Evolutionary conservation across 805 yeast species (phyloP).

Genomic region (Suhomyces emberorum): DNA sequence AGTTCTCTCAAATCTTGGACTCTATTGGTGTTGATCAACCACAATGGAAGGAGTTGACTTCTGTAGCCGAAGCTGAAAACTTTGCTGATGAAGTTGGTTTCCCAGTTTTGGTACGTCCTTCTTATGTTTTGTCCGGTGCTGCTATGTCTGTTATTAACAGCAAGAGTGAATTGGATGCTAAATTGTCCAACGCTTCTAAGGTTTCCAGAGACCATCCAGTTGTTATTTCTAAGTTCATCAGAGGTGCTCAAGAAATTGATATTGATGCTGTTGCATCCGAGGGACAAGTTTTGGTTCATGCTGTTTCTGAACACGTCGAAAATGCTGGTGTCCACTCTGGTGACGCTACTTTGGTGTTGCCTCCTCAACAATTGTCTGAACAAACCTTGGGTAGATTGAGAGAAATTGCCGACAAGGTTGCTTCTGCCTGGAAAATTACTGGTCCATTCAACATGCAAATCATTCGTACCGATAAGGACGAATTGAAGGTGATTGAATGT

Average conservation of each 20-base stretch:
- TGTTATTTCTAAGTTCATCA: slow-evolving; percentile 92
- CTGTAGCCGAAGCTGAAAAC: slow-evolving; percentile 76
- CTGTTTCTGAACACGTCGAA: slow-evolving; percentile 96
- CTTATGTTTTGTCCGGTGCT: slow-evolving; percentile 96
- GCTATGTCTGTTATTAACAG: slow-evolving; percentile 93
- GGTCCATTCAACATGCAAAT: slow-evolving; percentile 99
- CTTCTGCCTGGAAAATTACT: slow-evolving; percentile 88
- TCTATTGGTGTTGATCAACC: slow-evolving; percentile 95
- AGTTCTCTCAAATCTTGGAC: slow-evolving; percentile 91
- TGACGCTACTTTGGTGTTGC: slow-evolving; percentile 92
- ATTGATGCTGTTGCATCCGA: slow-evolving; percentile 93
- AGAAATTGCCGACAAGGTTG: slow-evolving; percentile 90
- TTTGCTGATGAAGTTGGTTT: slow-evolving; percentile 86
- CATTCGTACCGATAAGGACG: slow-evolving; percentile 67
- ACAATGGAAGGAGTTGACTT: slow-evolving; percentile 92
- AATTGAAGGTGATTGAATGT: slow-evolving; percentile 94
- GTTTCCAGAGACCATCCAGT: slow-evolving; percentile 97
- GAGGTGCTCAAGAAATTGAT: slow-evolving; percentile 95
- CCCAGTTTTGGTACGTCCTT: slow-evolving; percentile 97
- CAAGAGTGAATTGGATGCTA: slow-evolving; percentile 74
- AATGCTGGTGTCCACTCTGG: slow-evolving; percentile 99
- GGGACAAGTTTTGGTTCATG: slow-evolving; percentile 89
- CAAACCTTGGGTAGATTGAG: slow-evolving; percentile 68
- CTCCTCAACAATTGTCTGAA: slow-evolving; percentile 78
- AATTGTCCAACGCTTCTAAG: slow-evolving; percentile 82